phyloP scores from a whole-genome alignment of 2,329 filamentous ascomycete species.

The Drechslerella dactyloides region DNA sequence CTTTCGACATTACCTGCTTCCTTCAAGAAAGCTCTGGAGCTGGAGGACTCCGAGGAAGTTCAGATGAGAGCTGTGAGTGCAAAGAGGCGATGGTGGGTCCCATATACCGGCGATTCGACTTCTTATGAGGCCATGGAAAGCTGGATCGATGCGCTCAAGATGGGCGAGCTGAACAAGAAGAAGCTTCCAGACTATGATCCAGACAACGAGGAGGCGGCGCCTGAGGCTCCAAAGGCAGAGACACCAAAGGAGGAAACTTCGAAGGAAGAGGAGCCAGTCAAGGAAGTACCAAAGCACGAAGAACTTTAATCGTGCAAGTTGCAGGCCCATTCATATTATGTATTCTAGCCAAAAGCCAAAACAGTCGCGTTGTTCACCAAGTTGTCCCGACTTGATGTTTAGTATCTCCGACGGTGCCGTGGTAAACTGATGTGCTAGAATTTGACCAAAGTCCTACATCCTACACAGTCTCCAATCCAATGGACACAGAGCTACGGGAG shows the following conservation, averaged over 20 bases:
- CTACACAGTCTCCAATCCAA: too few species aligned
- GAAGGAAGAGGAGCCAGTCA: slow-evolving; percentile 57
- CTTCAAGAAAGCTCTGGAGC: slow-evolving; percentile 68
- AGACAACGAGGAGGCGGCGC: slow-evolving; percentile 58
- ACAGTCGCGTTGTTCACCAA: too few species aligned
- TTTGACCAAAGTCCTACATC: too few species aligned
- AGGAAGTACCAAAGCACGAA: slow-evolving; percentile 9
- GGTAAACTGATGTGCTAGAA: too few species aligned
- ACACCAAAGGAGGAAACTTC: slow-evolving; percentile 34
- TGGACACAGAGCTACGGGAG: too few species aligned
- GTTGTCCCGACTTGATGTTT: too few species aligned
- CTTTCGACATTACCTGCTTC: slow-evolving; percentile 63
- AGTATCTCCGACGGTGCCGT: too few species aligned
- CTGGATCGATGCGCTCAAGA: slow-evolving; percentile 89
- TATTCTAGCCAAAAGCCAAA: neutral
- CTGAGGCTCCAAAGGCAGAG: slow-evolving; percentile 56
- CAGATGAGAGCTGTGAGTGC: slow-evolving; percentile 75
- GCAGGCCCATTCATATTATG: too few species aligned
- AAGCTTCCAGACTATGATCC: slow-evolving; percentile 74
- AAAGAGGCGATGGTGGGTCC: slow-evolving; percentile 84
- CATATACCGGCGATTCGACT: slow-evolving; percentile 68
- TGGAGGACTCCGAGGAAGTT: slow-evolving; percentile 67
- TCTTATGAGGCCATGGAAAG: slow-evolving; percentile 71
- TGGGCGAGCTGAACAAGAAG: slow-evolving; percentile 83
- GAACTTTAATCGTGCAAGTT: neutral